A percentile compares a stretch with the other conserved stretches of the same genome.
These are phyloP conservation scores for Ulota crispa DNA, from an alignment of 225 moss, liverwort and hornwort species.

Conservation along the genomic window DNA sequence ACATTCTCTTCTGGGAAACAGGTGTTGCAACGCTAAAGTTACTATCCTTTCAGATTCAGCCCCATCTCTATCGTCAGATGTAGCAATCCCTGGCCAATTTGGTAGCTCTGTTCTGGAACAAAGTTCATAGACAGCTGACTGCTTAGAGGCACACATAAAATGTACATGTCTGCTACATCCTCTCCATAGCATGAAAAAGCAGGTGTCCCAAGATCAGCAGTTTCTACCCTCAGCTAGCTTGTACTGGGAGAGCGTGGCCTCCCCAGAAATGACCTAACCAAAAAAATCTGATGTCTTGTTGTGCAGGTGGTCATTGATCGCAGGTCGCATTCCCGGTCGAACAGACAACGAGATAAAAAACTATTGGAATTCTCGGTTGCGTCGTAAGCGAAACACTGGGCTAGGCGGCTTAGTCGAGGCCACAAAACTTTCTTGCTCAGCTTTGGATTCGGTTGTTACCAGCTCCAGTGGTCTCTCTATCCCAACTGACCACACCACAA, in stretches of 20 bases:
- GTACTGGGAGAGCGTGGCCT: neutral
- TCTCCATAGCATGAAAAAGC: no score
- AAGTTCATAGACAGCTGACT: no score
- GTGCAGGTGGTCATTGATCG: conserved; percentile 57
- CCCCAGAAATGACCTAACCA: neutral
- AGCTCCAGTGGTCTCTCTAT: neutral
- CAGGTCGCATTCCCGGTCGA: conserved; percentile 57
- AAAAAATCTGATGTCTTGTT: neutral
- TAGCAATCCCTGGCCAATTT: neutral
- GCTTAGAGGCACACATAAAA: no score
- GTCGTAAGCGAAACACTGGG: conserved; percentile 27
- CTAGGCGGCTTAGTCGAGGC: conserved; percentile 5
- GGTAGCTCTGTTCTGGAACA: neutral
- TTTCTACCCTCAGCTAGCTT: neutral
- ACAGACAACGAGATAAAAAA: conserved; percentile 64
- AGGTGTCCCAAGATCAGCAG: no score
- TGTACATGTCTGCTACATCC: no score
- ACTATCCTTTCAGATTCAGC: neutral
- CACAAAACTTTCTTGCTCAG: conserved; percentile 12
- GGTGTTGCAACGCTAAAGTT: conserved; percentile 33
- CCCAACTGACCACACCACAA: neutral
- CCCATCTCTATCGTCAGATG: neutral
- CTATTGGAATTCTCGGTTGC: conserved; percentile 53
- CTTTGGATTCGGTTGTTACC: neutral
- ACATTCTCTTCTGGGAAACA: conserved; percentile 61